These are phyloP conservation scores for Daldinia eschscholtzii DNA, from an alignment of 2,329 filamentous ascomycete genomes.

Conservation along the genomic window DNA sequence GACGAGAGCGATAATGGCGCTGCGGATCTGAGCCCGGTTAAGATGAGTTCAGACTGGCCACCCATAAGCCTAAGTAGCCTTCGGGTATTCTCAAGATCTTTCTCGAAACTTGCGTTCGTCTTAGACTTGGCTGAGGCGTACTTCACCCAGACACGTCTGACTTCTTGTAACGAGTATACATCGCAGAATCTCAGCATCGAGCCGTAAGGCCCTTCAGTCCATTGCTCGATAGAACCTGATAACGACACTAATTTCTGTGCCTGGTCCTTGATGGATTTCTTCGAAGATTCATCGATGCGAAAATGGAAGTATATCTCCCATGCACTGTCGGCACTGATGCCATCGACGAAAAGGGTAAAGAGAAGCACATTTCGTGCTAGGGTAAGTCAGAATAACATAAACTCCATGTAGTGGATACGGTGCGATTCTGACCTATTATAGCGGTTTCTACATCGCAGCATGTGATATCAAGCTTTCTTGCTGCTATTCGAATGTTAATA, in stretches of 20 bases:
- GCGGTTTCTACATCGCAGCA: slow-evolving; percentile 66
- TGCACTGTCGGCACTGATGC: slow-evolving; percentile 50
- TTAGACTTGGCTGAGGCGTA: slow-evolving; percentile 48
- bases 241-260: slow-evolving; percentile 57
- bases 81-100: slow-evolving; percentile 31
- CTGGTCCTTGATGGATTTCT: slow-evolving; percentile 57
- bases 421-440: slow-evolving; percentile 60
- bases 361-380: slow-evolving; percentile 68
- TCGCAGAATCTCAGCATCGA: slow-evolving; percentile 63
- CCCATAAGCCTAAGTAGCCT: background rate
- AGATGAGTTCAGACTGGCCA: slow-evolving; percentile 17
- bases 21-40: slow-evolving; percentile 55
- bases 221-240: slow-evolving; percentile 57
- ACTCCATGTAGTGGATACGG: background rate
- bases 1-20: slow-evolving; percentile 54
- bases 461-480: slow-evolving; percentile 65
- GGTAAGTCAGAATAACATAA: slow-evolving; percentile 19
- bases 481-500: slow-evolving; percentile 50
- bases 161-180: slow-evolving; percentile 57
- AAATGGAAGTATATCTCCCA: slow-evolving; percentile 71
- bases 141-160: slow-evolving; percentile 57
- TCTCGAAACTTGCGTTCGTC: slow-evolving; percentile 35
- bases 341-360: slow-evolving; percentile 64
- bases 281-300: slow-evolving; percentile 57
- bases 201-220: slow-evolving; percentile 62